Base-by-base conservation (phyloP, 805 yeast genomes). In the Kluyveromyces siamensis region DNA sequence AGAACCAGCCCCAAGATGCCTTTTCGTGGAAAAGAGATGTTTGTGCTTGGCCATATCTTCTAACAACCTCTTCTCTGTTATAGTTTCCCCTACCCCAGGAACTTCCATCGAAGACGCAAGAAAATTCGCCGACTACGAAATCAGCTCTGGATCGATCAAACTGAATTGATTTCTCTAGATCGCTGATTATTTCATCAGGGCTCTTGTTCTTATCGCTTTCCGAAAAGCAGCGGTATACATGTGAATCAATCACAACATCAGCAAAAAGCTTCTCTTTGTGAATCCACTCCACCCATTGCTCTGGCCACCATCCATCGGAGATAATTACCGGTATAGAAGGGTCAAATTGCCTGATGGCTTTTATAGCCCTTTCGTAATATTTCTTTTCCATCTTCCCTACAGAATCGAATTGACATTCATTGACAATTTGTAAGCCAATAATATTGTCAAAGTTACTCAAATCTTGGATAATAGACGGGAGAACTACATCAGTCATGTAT, bases 261-360 rank as follows among this genome's bases (percentile, higher is more conserved):
- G 79, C 54, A 14, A 68, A 58, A 11, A 67, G 60, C 3, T 64
- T 65, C 5, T 66, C 65, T 2, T 65, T 58, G 14, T 61, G 52
- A 8, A 87, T 64, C 82, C 84, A 86, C 51, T 80, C 70, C 21
- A 75, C 81, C 87, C 89, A 87, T 60, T 79, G 86, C 54, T 77
- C 76, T 6, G 93, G 77, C 82, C 88, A 83, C 98, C 98, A 93
- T 2, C 96, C 96, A 62, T 91, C 98, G 1, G 96, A 87, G 36
- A 91, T 84, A 16, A 85, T 69, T 6, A 91, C 71, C 0, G 96
- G 96, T 35, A 88, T 66, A 2, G 65, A 65, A 1, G 63, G 44
- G 59, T 87, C 84, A 14, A 72, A 69, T 18, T 65, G 61, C 30
- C 91, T 72, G 40, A 91, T 82, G 39, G 74, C 73, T 35, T 72